These are phyloP conservation scores for Aspergillus sp. DNA, from an alignment of 2,329 filamentous ascomycete genomes.

Conservation along the genomic window DNA sequence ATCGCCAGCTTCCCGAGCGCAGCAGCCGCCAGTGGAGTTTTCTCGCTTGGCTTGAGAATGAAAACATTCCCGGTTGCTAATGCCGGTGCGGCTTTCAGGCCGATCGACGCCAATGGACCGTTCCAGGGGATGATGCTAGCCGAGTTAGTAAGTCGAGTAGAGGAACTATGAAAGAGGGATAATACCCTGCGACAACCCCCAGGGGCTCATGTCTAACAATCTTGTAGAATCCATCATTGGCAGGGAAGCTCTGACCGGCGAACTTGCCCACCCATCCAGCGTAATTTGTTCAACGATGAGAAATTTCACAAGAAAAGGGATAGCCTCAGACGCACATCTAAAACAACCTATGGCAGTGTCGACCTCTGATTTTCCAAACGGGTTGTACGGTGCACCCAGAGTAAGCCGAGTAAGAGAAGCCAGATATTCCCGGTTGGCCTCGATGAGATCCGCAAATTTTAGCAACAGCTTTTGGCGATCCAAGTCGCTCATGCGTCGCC, in stretches of 20 bases:
- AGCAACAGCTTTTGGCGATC: slow-evolving; percentile 5
- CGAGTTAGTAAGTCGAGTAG: slow-evolving; percentile 19
- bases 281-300: background rate
- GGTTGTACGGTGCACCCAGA: background rate
- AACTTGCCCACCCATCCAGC: background rate
- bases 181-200: slow-evolving; percentile 3
- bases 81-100: slow-evolving; percentile 39
- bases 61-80: slow-evolving; percentile 43
- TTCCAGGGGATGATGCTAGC: slow-evolving; percentile 39
- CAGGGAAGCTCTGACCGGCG: background rate
- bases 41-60: slow-evolving; percentile 44
- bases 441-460: slow-evolving; percentile 8
- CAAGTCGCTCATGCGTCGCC: slow-evolving; percentile 1
- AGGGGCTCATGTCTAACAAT: background rate
- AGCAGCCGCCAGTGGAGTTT: slow-evolving; percentile 35
- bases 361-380: background rate
- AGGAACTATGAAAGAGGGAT: slow-evolving; percentile 23
- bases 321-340: background rate
- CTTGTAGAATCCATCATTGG: background rate
- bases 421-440: background rate
- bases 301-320: background rate
- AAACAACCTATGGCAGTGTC: slow-evolving; percentile 3
- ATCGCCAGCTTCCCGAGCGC: slow-evolving; percentile 32
- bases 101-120: slow-evolving; percentile 32
- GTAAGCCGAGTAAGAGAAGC: slow-evolving; percentile 1